Base-by-base conservation (phyloP, 2,329 filamentous ascomycete species). In the Fusarium camptoceras region DNA sequence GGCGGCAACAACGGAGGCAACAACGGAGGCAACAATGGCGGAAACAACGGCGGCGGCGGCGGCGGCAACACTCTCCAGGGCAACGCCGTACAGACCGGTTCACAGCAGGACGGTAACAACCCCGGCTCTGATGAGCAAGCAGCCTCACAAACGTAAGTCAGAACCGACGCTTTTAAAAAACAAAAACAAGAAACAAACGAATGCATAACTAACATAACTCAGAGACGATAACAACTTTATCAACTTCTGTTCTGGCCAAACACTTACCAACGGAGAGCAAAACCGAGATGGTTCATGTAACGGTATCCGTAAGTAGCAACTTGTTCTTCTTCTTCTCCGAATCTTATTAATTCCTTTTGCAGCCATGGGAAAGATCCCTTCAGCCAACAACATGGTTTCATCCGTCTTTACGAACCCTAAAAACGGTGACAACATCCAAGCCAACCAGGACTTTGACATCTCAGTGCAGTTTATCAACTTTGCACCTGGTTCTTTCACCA, bases 331-430 rank as follows among this genome's bases (percentile, higher is more conserved):
- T n/a, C 25, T 34, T 39, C 20, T 16, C 20, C 24, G 31, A 27
- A 42, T 24, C 18, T 39, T 22, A 31, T 75, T 18, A 71, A 68
- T 71, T 74, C 70, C 42, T 56, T 6, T 16, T 31, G 10, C 54
- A 87, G 85, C 81, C 48, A 89, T 89, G 87, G 88, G 88, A 62
- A 83, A 87, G 59, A 89, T 90, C 47, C 88, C 88, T 7, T 75
- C 83, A n/a, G 77, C 78, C 46, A 76, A 77, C 69, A 84, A 84
- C 53, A 89, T 90, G 88, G 84, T 89, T 51, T 88, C 88, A 4
- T 83, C 83, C 46, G 80, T 88, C 56, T 82, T 90, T 61, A 70
- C 81, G 44, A 85, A 81, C 77, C 88, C 88, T 62, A 76, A 84
- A 73, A 85, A 88, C 73, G 81, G 81, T 53, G 81, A 86, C 57